phyloP scores from a whole-genome alignment of 1,284 basidiomycete species.

The Pyrrhoderma lamaoense region DNA sequence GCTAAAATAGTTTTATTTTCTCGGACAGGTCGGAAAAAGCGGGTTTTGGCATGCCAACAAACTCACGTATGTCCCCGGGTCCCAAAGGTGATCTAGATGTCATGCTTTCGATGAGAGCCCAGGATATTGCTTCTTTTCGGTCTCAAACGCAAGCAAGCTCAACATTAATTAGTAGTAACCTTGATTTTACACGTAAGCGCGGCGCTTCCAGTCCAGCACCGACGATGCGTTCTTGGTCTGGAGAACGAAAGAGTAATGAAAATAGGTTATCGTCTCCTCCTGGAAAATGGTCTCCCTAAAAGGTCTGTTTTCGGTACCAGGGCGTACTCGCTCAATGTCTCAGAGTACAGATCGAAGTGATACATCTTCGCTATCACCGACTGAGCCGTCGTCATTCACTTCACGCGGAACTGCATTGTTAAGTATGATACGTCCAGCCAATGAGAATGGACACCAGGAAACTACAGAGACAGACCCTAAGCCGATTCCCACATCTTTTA shows the following conservation, averaged over 20 bases:
- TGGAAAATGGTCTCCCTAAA: conserved; percentile 44
- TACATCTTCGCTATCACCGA: conserved; percentile 15
- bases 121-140: conserved; percentile 37
- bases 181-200: conserved; percentile 7
- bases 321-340: conserved; percentile 37
- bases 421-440: conserved; percentile 39
- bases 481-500: conserved; percentile 21
- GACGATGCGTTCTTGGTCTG: conserved; percentile 13
- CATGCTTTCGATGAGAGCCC: conserved; percentile 69
- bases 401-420: conserved; percentile 47
- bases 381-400: conserved; percentile 30
- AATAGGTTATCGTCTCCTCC: conserved; percentile 26
- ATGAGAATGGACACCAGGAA: conserved; percentile 27
- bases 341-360: conserved; percentile 32
- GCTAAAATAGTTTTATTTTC: background rate
- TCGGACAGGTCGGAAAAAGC: conserved; percentile 51
- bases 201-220: conserved; percentile 12
- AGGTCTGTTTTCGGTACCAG: conserved; percentile 43
- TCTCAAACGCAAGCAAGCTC: conserved; percentile 6
- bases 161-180: conserved; percentile 25
- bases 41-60: conserved; percentile 46
- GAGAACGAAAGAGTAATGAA: conserved; percentile 3
- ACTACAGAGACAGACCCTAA: conserved; percentile 23
- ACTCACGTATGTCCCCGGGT: conserved; percentile 39
- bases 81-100: conserved; percentile 74